These are phyloP conservation scores for Hortaea sp. DNA, from an alignment of 2,329 filamentous ascomycete genomes.

Conservation along the genomic window DNA sequence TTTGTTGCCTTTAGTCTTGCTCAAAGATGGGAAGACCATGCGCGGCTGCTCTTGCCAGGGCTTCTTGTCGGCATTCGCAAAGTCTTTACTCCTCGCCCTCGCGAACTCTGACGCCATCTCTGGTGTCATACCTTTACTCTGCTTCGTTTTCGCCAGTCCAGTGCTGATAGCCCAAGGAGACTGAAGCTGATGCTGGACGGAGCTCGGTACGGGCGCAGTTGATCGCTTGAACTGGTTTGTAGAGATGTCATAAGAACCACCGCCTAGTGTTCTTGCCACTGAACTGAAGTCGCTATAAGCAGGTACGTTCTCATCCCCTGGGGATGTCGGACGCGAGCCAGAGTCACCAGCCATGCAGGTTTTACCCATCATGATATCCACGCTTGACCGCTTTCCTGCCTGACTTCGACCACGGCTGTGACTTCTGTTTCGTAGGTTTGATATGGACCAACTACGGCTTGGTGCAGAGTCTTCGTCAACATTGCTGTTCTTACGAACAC, in stretches of 20 bases:
- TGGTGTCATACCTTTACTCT: constrained; percentile 11
- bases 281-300: constrained; percentile 30
- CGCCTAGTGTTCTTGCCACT: constrained; percentile 31
- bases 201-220: constrained; percentile 1
- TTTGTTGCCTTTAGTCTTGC: neutral
- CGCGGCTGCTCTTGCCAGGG: constrained; percentile 4
- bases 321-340: neutral
- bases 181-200: constrained; percentile 5
- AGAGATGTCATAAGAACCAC: constrained; percentile 35
- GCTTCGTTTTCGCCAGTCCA: constrained; percentile 6
- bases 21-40: constrained; percentile 3
- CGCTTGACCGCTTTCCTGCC: constrained; percentile 4
- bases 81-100: constrained; percentile 14
- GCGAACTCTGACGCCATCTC: constrained; percentile 15
- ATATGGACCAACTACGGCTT: constrained; percentile 1
- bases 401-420: constrained; percentile 10
- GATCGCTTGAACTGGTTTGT: constrained; percentile 11
- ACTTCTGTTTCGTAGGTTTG: constrained; percentile 13
- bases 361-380: constrained; percentile 4
- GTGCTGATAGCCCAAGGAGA: constrained; percentile 7
- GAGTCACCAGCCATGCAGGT: neutral
- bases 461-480: constrained; percentile 5
- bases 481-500: constrained; percentile 5
- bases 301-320: constrained; percentile 7
- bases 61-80: constrained; percentile 5